Percentiles rank a stretch among this genome's conserved stretches.
Conservation (phyloP, 2,329 filamentous ascomycete genomes). For the Teratosphaeria epicoccoides region DNA sequence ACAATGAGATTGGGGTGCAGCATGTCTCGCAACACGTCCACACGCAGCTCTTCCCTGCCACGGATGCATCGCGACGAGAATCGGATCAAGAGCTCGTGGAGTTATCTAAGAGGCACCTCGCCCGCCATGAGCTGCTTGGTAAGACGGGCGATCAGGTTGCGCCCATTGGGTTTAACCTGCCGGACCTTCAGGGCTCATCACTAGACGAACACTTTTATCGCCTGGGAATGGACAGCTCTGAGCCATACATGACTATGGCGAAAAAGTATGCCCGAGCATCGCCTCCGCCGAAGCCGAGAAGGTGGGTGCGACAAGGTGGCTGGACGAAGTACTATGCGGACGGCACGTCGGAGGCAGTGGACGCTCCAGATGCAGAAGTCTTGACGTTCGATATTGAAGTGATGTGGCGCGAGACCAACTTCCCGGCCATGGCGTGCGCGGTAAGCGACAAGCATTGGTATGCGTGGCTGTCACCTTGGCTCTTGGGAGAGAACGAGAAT, state of each 20-base stretch:
- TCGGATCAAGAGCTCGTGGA: slow-evolving; percentile 69
- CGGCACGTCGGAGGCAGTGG: slow-evolving; percentile 60
- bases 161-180: slow-evolving; percentile 80
- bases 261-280: slow-evolving; percentile 59
- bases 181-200: slow-evolving; percentile 63
- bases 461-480: slow-evolving; percentile 92
- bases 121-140: slow-evolving; percentile 73
- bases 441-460: slow-evolving; percentile 88
- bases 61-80: slow-evolving; percentile 42
- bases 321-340: slow-evolving; percentile 88
- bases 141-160: slow-evolving; percentile 68
- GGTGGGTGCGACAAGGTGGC: slow-evolving; percentile 71
- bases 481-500: slow-evolving; percentile 68
- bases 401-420: slow-evolving; percentile 86
- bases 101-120: slow-evolving; percentile 71
- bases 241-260: slow-evolving; percentile 68
- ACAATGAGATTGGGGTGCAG: slow-evolving; percentile 90
- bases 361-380: slow-evolving; percentile 68
- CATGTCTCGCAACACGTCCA: slow-evolving; percentile 80
- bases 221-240: slow-evolving; percentile 73
- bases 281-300: slow-evolving; percentile 49
- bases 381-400: slow-evolving; percentile 94
- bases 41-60: slow-evolving; percentile 62
- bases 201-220: slow-evolving; percentile 92
- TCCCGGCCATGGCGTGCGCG: slow-evolving; percentile 94